Percentiles rank a stretch among this genome's conserved stretches.
These are phyloP conservation scores for Neurospora pannonica DNA, from an alignment of 495 filamentous ascomycete genomes.

Conservation along the genomic window DNA sequence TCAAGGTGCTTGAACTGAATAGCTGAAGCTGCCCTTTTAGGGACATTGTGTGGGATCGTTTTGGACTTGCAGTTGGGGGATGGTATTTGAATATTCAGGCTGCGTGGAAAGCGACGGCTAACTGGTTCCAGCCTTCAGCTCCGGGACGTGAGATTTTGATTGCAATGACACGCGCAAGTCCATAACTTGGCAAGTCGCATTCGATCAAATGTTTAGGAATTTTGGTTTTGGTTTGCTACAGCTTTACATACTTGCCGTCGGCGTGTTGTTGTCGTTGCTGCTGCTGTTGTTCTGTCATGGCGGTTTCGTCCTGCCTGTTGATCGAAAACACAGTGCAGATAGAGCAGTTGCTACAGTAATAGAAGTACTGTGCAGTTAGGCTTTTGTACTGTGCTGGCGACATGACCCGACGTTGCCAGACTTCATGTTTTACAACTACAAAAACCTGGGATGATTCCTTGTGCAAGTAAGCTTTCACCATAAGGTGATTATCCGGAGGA, in stretches of 20 bases:
- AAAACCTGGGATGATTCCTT: too few species aligned
- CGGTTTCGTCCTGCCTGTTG: not conserved
- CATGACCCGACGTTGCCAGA: too few species aligned
- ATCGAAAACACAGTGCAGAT: not conserved
- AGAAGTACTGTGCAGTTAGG: not conserved
- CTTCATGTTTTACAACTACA: too few species aligned
- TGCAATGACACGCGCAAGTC: not conserved
- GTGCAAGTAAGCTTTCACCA: too few species aligned
- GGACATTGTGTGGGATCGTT: slow-evolving; percentile 12
- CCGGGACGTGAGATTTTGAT: not conserved
- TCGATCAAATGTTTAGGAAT: not conserved
- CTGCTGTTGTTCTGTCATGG: not conserved
- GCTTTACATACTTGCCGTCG: not conserved
- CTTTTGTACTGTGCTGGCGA: not conserved
- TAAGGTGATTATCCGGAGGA: too few species aligned
- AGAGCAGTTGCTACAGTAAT: not conserved
- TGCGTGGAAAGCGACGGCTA: not conserved
- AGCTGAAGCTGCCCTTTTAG: slow-evolving; percentile 25
- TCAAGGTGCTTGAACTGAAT: slow-evolving; percentile 35
- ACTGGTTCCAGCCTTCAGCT: not conserved
- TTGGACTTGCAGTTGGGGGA: not conserved
- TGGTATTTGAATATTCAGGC: not conserved
- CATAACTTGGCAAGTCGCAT: not conserved
- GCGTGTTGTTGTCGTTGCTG: not conserved
- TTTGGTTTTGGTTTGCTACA: not conserved